A percentile compares a stretch with the other conserved stretches of the same genome.
Conservation (phyloP, 1,139 yeast genomes). For the Saccharomycopsis phalli region DNA sequence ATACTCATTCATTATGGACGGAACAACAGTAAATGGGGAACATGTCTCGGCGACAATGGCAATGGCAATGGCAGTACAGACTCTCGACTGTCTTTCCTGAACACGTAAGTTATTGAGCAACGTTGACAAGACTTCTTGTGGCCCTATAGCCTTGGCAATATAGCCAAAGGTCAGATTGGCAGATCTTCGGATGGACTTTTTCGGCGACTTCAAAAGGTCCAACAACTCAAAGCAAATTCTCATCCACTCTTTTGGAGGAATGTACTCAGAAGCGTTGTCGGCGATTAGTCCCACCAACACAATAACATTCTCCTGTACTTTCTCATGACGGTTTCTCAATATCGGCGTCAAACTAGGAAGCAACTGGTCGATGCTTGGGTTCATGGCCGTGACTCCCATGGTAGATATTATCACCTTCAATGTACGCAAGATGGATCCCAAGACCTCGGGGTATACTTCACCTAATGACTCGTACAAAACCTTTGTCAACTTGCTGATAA, state of each 20-base stretch:
- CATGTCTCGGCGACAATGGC: slow-evolving; percentile 95
- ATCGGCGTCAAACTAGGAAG: slow-evolving; percentile 89
- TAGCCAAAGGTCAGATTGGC: slow-evolving; percentile 90
- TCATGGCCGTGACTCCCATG: slow-evolving; percentile 47
- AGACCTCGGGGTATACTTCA: slow-evolving; percentile 89
- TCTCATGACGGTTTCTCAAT: slow-evolving; percentile 79
- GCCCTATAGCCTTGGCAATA: slow-evolving; percentile 91
- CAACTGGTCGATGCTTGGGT: slow-evolving; percentile 76
- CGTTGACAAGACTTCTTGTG: slow-evolving; percentile 87
- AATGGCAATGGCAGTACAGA: slow-evolving; percentile 96
- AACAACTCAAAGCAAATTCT: slow-evolving; percentile 85
- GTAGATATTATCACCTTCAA: slow-evolving; percentile 43
- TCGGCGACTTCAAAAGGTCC: slow-evolving; percentile 83
- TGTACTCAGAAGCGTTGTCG: slow-evolving; percentile 70
- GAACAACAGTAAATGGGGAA: slow-evolving; percentile 90
- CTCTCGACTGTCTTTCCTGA: slow-evolving; percentile 93
- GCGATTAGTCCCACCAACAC: slow-evolving; percentile 80
- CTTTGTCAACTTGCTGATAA: slow-evolving; percentile 60
- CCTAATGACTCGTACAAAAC: slow-evolving; percentile 88
- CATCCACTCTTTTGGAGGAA: slow-evolving; percentile 96
- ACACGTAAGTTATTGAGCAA: slow-evolving; percentile 76
- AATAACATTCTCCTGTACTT: slow-evolving; percentile 83
- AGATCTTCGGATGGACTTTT: slow-evolving; percentile 68
- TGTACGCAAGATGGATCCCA: slow-evolving; percentile 78
- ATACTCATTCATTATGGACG: slow-evolving; percentile 94